Base-by-base conservation (phyloP, 2,329 filamentous ascomycete genomes). In the Gliomastix tumulicola region DNA sequence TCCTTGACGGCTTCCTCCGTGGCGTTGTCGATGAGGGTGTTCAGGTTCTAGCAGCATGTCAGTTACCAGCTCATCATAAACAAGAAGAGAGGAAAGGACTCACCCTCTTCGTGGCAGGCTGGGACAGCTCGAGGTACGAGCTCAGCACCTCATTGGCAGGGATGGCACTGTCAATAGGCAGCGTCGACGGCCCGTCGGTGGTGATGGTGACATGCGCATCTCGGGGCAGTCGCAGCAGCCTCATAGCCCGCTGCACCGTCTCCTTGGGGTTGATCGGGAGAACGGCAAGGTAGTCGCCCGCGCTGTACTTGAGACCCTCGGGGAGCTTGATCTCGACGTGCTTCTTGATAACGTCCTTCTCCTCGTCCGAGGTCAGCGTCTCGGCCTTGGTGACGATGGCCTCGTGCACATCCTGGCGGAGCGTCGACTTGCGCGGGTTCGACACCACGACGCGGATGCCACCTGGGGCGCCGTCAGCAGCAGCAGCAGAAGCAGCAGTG, bases 251-350 rank as follows among this genome's bases (percentile, higher is more conserved):
- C n/a, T 69, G 66, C 7, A 87, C 71, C 8, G 60, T 73, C 21
- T 66, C 60, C 28, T 66, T 63, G 3, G 74, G 73, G 48, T 88
- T 88, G 17, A 82, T 59, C 0, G 83, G 83, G 1, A 85, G 62
- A 3, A 86, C 66, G 1, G 79, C 76, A 2, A 88, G 67, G 51
- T 88, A 86, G 49, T 88, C 83, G 16, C 83, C 84, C 5, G 77
- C 71, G 17, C 70, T 66, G 54, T 87, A 88, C 0, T 64, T 67
- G 59, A 74, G 63, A 33, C 68, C 72, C 2, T 65, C 68, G 0
- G 83, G 82, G 1, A 88, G 64, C 38, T 73, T 70, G 15, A 85
- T 73, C 36, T 74, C 73, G 9, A 84, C 65, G 36, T 77, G 67
- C 15, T 71, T 68, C 59, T 84, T 84, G 22, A 62, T 61, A 0